Conservation (phyloP, 2,329 filamentous ascomycete genomes). For the Epichloe sp. region DNA sequence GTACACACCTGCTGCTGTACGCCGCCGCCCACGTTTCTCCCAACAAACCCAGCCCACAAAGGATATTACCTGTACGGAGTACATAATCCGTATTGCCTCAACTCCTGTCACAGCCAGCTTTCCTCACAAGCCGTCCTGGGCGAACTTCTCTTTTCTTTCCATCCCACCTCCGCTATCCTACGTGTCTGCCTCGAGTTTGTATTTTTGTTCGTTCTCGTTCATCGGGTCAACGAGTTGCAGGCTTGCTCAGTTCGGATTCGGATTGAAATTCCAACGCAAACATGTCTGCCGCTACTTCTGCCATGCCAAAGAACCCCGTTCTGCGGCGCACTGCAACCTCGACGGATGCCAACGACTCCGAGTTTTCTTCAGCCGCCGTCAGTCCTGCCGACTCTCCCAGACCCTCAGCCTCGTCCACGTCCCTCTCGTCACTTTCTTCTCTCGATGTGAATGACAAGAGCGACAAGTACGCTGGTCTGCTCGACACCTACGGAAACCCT, state of each 20-base stretch:
- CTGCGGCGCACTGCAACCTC: constrained; percentile 36
- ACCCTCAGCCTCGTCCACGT: constrained; percentile 67
- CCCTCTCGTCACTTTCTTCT: constrained; percentile 77
- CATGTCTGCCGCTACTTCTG: constrained; percentile 36
- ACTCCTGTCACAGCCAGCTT: background rate
- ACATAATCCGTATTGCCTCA: background rate
- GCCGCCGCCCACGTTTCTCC: no score
- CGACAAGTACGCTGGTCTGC: constrained; percentile 47
- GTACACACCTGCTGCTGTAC: no score
- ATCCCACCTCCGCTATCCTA: background rate
- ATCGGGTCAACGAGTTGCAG: background rate
- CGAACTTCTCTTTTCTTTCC: background rate
- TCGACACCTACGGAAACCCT: constrained; percentile 89
- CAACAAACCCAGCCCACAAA: no score
- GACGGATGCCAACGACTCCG: constrained; percentile 34
- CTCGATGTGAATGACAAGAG: constrained; percentile 32
- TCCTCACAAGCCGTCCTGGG: no score
- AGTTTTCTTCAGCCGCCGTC: constrained; percentile 43
- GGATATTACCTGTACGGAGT: background rate
- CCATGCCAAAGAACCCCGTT: constrained; percentile 28
- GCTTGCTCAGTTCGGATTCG: background rate
- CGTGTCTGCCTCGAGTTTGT: background rate
- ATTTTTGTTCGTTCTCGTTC: no score
- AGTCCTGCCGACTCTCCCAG: constrained; percentile 48
- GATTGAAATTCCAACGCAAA: constrained; percentile 5